phyloP scores from a whole-genome alignment of 345 rosid genomes.

The Eucalyptus paniculata region DNA sequence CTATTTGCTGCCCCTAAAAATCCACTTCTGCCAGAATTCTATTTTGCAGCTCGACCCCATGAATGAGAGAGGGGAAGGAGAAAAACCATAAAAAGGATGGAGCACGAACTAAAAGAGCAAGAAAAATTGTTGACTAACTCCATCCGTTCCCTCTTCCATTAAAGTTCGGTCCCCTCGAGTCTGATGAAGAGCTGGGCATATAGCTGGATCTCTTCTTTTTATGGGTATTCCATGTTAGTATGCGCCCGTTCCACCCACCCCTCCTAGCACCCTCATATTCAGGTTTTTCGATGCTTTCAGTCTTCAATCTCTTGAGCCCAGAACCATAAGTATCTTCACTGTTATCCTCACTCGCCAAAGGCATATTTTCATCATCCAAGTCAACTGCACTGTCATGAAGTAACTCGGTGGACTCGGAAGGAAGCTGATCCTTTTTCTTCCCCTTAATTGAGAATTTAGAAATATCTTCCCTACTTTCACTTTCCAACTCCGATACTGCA shows the following conservation, averaged over 20 bases:
- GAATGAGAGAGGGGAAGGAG: background rate
- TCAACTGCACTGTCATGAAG: slow-evolving; percentile 1
- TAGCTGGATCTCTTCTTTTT: slow-evolving; percentile 88
- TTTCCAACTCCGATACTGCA: slow-evolving; percentile 9
- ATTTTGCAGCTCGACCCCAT: background rate
- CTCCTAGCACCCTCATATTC: slow-evolving; percentile 14
- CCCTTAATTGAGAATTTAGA: background rate
- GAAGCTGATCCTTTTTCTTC: background rate
- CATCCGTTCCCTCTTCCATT: slow-evolving; percentile 50
- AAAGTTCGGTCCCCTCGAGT: slow-evolving; percentile 60
- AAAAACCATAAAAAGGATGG: background rate
- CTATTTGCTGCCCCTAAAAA: background rate
- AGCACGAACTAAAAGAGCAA: background rate
- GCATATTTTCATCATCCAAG: slow-evolving; percentile 13
- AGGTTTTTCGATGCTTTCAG: slow-evolving; percentile 20
- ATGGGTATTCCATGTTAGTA: slow-evolving; percentile 66
- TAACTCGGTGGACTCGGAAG: background rate
- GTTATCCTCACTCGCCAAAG: slow-evolving; percentile 46
- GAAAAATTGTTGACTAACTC: background rate
- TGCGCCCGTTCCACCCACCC: slow-evolving; percentile 20
- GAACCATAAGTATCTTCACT: slow-evolving; percentile 51
- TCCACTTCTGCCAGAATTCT: background rate
- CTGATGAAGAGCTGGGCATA: slow-evolving; percentile 53
- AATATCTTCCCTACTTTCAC: background rate
- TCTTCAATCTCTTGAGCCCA: slow-evolving; percentile 16